Conservation (phyloP, 306 rosid species). For the Vigna unguiculata region DNA sequence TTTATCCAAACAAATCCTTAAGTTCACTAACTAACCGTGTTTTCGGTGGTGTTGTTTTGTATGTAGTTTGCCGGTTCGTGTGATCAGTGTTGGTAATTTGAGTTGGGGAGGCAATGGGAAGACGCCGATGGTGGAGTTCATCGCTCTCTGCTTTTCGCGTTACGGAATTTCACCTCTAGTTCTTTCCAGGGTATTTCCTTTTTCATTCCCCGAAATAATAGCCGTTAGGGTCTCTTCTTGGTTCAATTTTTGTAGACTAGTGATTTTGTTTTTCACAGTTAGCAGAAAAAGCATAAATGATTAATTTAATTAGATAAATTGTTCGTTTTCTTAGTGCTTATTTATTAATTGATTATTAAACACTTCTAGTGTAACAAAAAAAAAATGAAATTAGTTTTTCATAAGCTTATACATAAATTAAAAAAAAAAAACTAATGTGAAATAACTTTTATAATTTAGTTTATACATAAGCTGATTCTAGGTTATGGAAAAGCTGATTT, state of each 20-base stretch:
- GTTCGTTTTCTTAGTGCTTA: too few relatives aligned
- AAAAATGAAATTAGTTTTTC: too few relatives aligned
- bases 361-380: too few relatives aligned
- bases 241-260: neutral
- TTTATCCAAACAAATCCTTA: too few relatives aligned
- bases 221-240: neutral
- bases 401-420: too few relatives aligned
- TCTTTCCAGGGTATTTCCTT: conserved; percentile 70
- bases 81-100: conserved; percentile 89
- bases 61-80: conserved; percentile 78
- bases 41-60: neutral
- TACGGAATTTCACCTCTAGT: conserved; percentile 74
- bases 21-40: too few relatives aligned
- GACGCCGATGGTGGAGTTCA: conserved; percentile 93
- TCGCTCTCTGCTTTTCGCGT: conserved; percentile 66
- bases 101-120: conserved; percentile 99
- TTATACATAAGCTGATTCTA: too few relatives aligned
- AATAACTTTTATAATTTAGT: too few relatives aligned
- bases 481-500: too few relatives aligned
- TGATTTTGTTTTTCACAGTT: neutral
- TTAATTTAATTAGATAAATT: neutral
- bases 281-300: neutral
- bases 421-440: too few relatives aligned
- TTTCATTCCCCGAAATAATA: neutral
- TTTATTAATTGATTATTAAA: too few relatives aligned